Conservation (phyloP, 192 early-diverging fungal genomes). For the Coemansia sp. region DNA sequence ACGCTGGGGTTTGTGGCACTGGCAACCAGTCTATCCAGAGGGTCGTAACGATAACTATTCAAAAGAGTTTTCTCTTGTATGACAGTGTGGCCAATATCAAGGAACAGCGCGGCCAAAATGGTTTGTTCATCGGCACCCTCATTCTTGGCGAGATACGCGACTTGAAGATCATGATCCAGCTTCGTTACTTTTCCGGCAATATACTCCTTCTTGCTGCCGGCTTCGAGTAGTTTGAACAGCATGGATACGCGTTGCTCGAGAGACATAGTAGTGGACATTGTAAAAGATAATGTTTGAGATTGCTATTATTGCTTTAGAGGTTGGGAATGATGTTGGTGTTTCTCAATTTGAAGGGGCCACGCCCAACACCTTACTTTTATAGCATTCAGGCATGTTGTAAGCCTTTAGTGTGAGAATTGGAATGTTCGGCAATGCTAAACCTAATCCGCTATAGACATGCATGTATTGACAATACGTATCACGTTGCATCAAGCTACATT, state of each 20-base stretch:
- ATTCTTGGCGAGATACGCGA: constrained; percentile 50
- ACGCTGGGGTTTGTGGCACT: constrained; percentile 35
- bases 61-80: too few species aligned
- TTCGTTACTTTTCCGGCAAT: constrained; percentile 64
- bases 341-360: neutral
- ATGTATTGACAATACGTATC: neutral
- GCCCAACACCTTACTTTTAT: neutral
- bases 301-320: neutral
- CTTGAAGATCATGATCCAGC: constrained; percentile 63
- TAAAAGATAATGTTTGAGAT: neutral
- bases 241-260: constrained; percentile 21
- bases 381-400: neutral
- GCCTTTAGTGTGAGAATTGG: neutral
- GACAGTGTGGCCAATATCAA: constrained; percentile 56
- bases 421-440: neutral
- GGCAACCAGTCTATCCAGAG: neutral
- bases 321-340: neutral
- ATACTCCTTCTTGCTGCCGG: constrained; percentile 59
- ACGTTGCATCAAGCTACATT: neutral
- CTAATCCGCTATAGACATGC: neutral
- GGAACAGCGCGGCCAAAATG: constrained; percentile 60
- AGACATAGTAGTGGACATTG: neutral
- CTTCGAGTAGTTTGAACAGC: constrained; percentile 57
- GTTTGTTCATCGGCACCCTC: constrained; percentile 56
- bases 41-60: too few species aligned